These are phyloP conservation scores for Candida piceae DNA, from an alignment of 805 yeast species.

Conservation along the genomic window DNA sequence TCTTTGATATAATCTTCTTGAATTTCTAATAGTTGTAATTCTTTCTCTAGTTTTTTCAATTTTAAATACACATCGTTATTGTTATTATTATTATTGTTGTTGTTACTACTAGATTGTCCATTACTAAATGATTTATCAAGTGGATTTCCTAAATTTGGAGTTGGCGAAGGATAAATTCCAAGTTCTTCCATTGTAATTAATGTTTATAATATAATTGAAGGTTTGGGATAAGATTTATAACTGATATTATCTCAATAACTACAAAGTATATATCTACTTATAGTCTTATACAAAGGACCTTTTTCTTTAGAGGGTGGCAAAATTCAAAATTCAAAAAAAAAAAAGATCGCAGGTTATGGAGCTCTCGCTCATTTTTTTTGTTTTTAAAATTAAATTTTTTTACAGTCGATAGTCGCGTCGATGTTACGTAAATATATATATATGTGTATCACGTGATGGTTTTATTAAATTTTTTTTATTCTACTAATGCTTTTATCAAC, in stretches of 20 bases:
- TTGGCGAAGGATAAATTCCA: constrained; percentile 39
- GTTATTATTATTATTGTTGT: constrained; percentile 23
- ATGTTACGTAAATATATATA: too few relatives aligned
- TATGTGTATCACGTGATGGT: too few relatives aligned
- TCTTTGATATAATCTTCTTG: constrained; percentile 98
- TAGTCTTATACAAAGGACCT: not conserved
- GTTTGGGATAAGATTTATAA: too few relatives aligned
- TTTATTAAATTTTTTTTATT: too few relatives aligned
- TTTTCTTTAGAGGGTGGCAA: constrained; percentile 11
- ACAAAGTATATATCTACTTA: too few relatives aligned
- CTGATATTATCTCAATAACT: too few relatives aligned
- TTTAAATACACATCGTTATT: constrained; percentile 70
- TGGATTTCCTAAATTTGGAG: constrained; percentile 24
- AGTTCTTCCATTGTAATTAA: constrained; percentile 51
- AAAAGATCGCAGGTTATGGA: constrained; percentile 3
- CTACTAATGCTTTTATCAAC: not conserved
- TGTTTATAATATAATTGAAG: too few relatives aligned
- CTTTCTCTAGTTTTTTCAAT: constrained; percentile 85
- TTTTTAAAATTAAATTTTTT: too few relatives aligned
- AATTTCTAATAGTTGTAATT: constrained; percentile 72
- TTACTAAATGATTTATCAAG: constrained; percentile 22
- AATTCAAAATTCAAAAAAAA: constrained; percentile 5
- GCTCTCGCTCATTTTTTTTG: too few relatives aligned
- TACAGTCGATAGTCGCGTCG: too few relatives aligned
- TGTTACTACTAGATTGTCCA: constrained; percentile 13